Evolutionary conservation across 768 basidiomycete species (phyloP), one percentile per base, ranked within the genome.

Genomic region (Pulveroboletus sp.): DNA sequence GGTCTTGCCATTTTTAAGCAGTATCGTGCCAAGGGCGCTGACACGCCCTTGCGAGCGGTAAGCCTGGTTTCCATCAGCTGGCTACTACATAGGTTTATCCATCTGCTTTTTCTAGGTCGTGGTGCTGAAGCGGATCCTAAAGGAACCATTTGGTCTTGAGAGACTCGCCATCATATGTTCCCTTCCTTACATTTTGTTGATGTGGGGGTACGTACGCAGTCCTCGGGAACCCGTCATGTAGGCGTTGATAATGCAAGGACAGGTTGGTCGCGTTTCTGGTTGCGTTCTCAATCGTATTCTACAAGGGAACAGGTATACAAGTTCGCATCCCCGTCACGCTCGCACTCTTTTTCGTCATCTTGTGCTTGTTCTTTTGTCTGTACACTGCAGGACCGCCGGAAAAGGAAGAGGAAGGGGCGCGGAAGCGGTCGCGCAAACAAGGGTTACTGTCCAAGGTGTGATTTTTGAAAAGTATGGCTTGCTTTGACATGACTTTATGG

Each of bases 91-190:
- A 6, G 1, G 20, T 24, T 55, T 16, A 62, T n/a, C n/a, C n/a
- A n/a, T n/a, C 41, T 14, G 33, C 17, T 44, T 34, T 39, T 37
- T 17, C 12, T 33, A 66, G 65, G 53, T 66, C 14, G 40, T 52
- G 14, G 53, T 64, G 3, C 40, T 66, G 44, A 64, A 57, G 40
- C 65, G 62, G 5, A 66, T 66, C 13, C 44, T 66, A 5, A 51
- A 56, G 12, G 51, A 58, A 23, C 41, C 43, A 8, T 52, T 63
- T 17, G 70, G 72, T 13, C 51, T 71, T 3, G 72, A 73, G 41
- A 59, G 65, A 12, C 58, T 75, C 25, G 62, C 74, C 6, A 68
- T 74, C 29, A 60, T 71, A 42, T 75, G 69, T 41, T 71, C 68
- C 48, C 64, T 75, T 36, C 73, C 73, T 6, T 70, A 73, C 29